Evolutionary conservation across 768 basidiomycete species (phyloP).

Genomic region (Termitomyces sp.): DNA sequence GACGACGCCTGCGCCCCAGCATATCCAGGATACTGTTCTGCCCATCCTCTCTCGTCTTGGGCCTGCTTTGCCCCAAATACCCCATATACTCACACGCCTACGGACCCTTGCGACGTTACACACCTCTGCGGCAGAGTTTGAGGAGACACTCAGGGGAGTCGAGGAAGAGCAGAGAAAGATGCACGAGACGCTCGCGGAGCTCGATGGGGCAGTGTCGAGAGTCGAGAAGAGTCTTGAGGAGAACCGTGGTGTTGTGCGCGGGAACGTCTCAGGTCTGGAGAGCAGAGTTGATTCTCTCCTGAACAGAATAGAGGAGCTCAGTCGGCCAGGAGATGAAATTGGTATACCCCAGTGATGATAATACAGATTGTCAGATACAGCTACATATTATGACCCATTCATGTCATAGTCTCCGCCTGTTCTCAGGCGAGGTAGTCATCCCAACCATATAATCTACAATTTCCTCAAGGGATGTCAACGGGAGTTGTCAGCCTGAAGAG

Average conservation of each 20-base stretch:
- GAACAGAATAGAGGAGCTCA: conserved; percentile 37
- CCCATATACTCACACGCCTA: conserved; percentile 86
- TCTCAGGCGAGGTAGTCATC: conserved; percentile 34
- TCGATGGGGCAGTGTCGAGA: conserved; percentile 60
- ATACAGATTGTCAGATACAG: conserved; percentile 9
- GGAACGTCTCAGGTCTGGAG: conserved; percentile 72
- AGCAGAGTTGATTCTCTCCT: conserved; percentile 36
- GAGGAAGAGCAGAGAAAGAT: conserved; percentile 70
- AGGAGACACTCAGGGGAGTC: conserved; percentile 55
- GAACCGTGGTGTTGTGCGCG: conserved; percentile 65
- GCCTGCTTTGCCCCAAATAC: conserved; percentile 74
- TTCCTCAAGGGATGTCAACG: conserved; percentile 26
- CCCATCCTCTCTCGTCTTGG: conserved; percentile 67
- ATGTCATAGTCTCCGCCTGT: conserved; percentile 25
- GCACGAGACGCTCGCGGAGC: conserved; percentile 58
- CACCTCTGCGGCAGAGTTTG: conserved; percentile 74
- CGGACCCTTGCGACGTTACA: conserved; percentile 83
- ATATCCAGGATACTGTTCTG: conserved; percentile 54
- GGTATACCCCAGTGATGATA: background rate
- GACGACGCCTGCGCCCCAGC: conserved; percentile 20
- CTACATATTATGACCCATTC: conserved; percentile 2
- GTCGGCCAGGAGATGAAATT: conserved; percentile 8
- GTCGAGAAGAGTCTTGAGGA: conserved; percentile 75
- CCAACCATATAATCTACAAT: conserved; percentile 58
- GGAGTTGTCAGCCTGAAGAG: background rate